Evolutionary conservation across 345 rosid genomes (phyloP).

Genomic region (Eucalyptus dawsonii): DNA sequence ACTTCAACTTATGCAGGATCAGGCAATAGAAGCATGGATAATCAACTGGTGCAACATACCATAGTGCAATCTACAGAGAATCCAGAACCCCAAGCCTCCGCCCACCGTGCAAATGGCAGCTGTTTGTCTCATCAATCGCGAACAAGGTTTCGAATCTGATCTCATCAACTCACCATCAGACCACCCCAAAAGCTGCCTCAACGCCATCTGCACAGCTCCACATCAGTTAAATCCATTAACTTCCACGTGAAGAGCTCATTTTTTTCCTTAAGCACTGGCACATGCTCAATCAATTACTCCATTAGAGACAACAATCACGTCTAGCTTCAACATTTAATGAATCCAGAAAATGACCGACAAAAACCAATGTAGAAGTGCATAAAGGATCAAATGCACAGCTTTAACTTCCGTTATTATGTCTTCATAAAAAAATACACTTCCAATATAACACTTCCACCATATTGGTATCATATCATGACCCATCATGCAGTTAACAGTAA

Average conservation of each 20-base stretch:
- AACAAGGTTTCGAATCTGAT: constrained; percentile 73
- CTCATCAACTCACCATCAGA: constrained; percentile 83
- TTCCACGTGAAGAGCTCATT: not conserved
- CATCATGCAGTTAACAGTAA: not conserved
- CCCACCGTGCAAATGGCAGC: constrained; percentile 64
- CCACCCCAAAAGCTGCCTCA: constrained; percentile 51
- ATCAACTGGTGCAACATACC: constrained; percentile 18
- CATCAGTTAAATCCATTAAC: not conserved
- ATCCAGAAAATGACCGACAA: not conserved
- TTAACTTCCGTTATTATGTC: not conserved
- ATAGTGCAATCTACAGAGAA: constrained; percentile 70
- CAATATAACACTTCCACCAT: not conserved
- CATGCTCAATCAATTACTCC: not conserved
- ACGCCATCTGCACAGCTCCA: constrained; percentile 28
- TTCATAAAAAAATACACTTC: not conserved
- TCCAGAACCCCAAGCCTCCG: constrained; percentile 81
- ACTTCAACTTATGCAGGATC: not conserved
- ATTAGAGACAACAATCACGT: not conserved
- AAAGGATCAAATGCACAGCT: not conserved
- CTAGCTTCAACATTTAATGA: not conserved
- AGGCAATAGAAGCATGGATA: not conserved
- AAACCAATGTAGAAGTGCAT: not conserved
- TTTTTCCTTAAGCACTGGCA: not conserved
- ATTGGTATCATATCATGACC: not conserved
- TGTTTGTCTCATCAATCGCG: constrained; percentile 67